Base-by-base conservation (phyloP, 1,284 basidiomycete genomes). In the Takashimella tepidaria region DNA sequence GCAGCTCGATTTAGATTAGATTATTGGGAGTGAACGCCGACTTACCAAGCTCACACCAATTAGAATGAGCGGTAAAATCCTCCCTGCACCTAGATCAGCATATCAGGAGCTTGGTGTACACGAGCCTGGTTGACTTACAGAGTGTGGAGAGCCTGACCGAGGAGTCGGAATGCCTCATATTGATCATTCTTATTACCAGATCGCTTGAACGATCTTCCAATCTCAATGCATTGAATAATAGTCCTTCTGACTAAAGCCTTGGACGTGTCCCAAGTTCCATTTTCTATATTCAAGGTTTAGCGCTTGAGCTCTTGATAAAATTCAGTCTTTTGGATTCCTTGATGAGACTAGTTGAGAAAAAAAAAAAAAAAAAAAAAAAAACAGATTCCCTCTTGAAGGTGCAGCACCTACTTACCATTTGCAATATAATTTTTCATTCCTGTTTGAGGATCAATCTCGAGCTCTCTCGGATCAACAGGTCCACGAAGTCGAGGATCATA, bases 371-470 rank as follows among this genome's bases (percentile, higher is more conserved):
- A n/a, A n/a, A n/a, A n/a, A n/a, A n/a, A n/a, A n/a, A n/a, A n/a
- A n/a, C n/a, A n/a, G n/a, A n/a, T n/a, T n/a, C n/a, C n/a, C n/a
- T n/a, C 23, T 13, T 12, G 12, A 31, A n/a, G 2, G 23, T 4
- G 16, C 4, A 11, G 20, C n/a, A 5, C 3, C 3, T 24, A 57
- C 72, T 27, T 61, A 82, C 84, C 85, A 66, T 92, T 93, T 1
- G 89, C 89, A 55, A 96, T 92, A 71, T 95, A 97, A 68, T 92
- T 92, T 79, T 96, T 96, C 91, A 97, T 95, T 4, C 92, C 92
- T 0, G 87, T 89, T 10, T 81, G 78, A 1, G 83, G 83, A 71
- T 97, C 92, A 21, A 97, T 82, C 64, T 93, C 87, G 5, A 96
- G 79, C 70, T 97, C 92, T 43, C 82, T 77, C 0, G 87, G 87